Evolutionary conservation across 1,284 basidiomycete genomes (phyloP), one percentile per base, ranked within the genome.

Genomic region (Athelia sp.): DNA sequence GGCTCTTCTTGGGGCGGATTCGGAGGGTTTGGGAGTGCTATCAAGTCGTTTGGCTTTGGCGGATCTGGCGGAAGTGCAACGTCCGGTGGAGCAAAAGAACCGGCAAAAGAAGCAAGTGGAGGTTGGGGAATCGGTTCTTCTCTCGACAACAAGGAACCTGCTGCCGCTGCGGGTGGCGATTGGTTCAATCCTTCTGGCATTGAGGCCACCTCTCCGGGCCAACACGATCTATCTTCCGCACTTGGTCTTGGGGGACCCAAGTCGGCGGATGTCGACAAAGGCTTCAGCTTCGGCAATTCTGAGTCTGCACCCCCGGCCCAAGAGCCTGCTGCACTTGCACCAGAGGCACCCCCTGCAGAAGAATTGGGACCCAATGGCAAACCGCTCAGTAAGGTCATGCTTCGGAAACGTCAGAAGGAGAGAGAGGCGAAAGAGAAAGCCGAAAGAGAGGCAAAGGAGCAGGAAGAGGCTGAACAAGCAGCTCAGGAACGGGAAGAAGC

Each of bases 401-500:
- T 21, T 15, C 36, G 36, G 17, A 17, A 40, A 50, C 36, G n/a
- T 17, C 36, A 40, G 36, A 40, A 58, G 17, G 48, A 18, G 48
- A 51, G 49, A 26, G 36, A 52, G 34, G 34, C 43, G 22, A 24
- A 43, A 13, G 54, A 42, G 23, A 53, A 56, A 29, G 52, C 51
- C 8, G 50, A 36, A 29, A 48, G 56, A 18, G 48, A 49, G 21
- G 54, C 52, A 43, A 55, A 48, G 17, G 48, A 55, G 47, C 47
- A 53, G 45, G 49, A 53, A 23, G 49, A 55, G 17, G 55, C 52
- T 21, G 46, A 45, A 11, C 47, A 48, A 29, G 56, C 52, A 21
- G 52, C 53, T 47, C 48, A 44, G 17, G 55, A 49, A 34, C 54
- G 56, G 34, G 53, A 54, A 38, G 56, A 42, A 21, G 43, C 54